Percentiles rank a stretch among this genome's conserved stretches.
Evolutionary conservation across 768 basidiomycete species (phyloP).

Genomic region (Pulveroboletus sp.): DNA sequence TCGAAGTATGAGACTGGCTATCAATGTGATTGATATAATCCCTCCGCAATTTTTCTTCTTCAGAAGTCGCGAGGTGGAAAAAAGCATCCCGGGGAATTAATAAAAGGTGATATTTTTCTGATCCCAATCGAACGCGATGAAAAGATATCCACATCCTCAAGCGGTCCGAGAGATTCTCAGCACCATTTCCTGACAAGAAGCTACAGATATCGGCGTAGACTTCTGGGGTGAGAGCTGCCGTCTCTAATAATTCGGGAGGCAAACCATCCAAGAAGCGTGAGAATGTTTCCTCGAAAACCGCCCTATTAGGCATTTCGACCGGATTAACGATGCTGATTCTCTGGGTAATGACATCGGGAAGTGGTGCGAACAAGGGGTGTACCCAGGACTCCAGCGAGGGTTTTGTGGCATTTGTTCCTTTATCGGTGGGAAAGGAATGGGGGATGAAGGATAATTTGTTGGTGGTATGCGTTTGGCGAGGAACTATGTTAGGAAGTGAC

Average conservation of each 20-base stretch:
- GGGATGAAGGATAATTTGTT: constrained; percentile 44
- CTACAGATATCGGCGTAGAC: constrained; percentile 51
- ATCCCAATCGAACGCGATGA: constrained; percentile 63
- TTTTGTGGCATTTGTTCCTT: constrained; percentile 37
- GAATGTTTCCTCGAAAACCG: constrained; percentile 50
- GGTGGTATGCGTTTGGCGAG: constrained; percentile 22
- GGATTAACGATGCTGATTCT: constrained; percentile 51
- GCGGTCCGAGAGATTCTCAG: constrained; percentile 37
- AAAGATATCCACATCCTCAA: constrained; percentile 52
- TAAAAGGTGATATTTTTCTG: constrained; percentile 54
- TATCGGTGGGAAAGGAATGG: constrained; percentile 37
- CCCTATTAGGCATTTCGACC: constrained; percentile 58
- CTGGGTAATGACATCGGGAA: constrained; percentile 55
- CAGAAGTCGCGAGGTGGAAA: constrained; percentile 47
- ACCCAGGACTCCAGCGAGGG: constrained; percentile 56
- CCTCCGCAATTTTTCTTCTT: constrained; percentile 48
- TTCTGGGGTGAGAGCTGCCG: constrained; percentile 54
- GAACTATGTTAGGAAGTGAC: constrained; percentile 22
- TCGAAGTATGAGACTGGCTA: constrained; percentile 4
- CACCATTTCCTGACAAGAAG: constrained; percentile 39
- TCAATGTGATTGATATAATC: constrained; percentile 45
- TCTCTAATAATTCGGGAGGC: constrained; percentile 56
- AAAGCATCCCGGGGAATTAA: constrained; percentile 59
- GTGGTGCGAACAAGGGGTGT: constrained; percentile 55
- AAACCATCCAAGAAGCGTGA: constrained; percentile 48